These are phyloP conservation scores for Saccharomycopsis sp. DNA, from an alignment of 805 yeast species.

Conservation along the genomic window DNA sequence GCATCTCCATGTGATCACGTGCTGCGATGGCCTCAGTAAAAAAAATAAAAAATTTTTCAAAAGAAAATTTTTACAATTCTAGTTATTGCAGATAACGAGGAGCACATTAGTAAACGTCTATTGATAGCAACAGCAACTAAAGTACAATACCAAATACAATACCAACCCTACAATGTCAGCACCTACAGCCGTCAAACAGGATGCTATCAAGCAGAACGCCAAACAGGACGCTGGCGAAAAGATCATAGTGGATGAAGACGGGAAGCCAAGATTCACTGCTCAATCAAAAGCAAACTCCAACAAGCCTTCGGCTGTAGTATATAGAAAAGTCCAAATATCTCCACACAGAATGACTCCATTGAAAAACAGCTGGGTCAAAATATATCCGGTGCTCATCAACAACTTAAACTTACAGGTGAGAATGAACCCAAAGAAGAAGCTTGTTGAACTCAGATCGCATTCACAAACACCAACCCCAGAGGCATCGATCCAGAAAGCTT, in stretches of 20 bases:
- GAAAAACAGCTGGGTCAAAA: slow-evolving; percentile 84
- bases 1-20: neutral
- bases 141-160: neutral
- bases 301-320: slow-evolving; percentile 67
- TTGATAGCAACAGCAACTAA: neutral
- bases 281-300: slow-evolving; percentile 35
- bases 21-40: neutral
- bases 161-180: slow-evolving; percentile 35
- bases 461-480: slow-evolving; percentile 78
- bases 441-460: slow-evolving; percentile 81
- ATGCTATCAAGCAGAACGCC: slow-evolving; percentile 24
- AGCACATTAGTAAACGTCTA: too few relatives aligned
- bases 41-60: neutral
- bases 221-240: slow-evolving; percentile 26
- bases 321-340: slow-evolving; percentile 87
- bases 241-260: slow-evolving; percentile 66
- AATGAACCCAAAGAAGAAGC: slow-evolving; percentile 83
- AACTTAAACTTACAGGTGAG: slow-evolving; percentile 92
- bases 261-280: slow-evolving; percentile 81
- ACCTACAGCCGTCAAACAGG: slow-evolving; percentile 46
- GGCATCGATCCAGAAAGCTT: slow-evolving; percentile 95
- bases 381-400: slow-evolving; percentile 93
- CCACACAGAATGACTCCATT: slow-evolving; percentile 97
- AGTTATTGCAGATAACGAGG: too few relatives aligned
- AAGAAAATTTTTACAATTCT: neutral